Base-by-base conservation (phyloP, 768 basidiomycete species). In the Amylocystis lapponica region DNA sequence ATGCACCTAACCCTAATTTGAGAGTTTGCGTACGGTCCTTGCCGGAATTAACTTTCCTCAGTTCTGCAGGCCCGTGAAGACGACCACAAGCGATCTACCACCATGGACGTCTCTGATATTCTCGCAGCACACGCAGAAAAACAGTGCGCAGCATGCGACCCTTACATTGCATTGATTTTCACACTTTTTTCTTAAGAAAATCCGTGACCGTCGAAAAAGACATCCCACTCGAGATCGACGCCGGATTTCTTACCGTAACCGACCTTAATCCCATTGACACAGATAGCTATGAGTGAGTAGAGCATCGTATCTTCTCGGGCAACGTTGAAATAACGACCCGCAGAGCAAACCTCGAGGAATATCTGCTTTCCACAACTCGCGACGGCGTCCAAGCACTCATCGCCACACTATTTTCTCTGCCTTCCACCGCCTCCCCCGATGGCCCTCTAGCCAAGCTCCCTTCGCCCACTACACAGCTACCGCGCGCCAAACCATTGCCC, bases 401-500 rank as follows among this genome's bases (percentile, higher is more conserved):
- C 51, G 71, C 82, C 27, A 62, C 82, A 11, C 79, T 98, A 36
- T 96, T 93, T 66, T 62, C 79, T 31, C 81, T 97, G 10, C 93
- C 94, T 10, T 86, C 82, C 6, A 67, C 71, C 35, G 67, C 79
- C 9, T 85, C 88, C 11, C 70, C 75, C 16, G 86, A 90, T 47
- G 94, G 94, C 1, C 90, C 90, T 0, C 71, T 91, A 37, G 89
- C 86, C 1, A 72, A 79, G 43, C 83, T 96, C 3, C 94, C 95
- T 1, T 57, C 78, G 1, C 86, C 89, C 2, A 77, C 72, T 2
- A 88, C 85, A 21, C 68, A 71, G 36, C 76, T 98, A 1, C 96
- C 96, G 0, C 79, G 96, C 19, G 76, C 92, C 23, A 98, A 99
- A 61, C 90, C 88, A 0, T 71, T 98, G 2, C 96, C 94, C 0